Conservation (phyloP, 176 grass and related monocot genomes). For the Rhynchospora pubera region DNA sequence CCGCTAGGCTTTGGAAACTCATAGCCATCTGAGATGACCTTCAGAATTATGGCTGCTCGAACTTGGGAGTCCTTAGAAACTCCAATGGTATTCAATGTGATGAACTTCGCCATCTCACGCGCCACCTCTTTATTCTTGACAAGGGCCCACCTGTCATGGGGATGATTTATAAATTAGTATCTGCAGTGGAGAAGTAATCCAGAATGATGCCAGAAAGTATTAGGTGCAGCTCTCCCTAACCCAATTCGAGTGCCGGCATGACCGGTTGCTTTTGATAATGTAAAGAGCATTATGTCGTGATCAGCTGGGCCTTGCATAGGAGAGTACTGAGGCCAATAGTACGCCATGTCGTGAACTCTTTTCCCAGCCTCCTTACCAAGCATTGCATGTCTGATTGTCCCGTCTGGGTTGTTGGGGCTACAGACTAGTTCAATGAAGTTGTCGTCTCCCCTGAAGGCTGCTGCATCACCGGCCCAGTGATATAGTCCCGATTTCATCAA, state of each 20-base stretch:
- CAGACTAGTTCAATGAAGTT: slow-evolving; percentile 67
- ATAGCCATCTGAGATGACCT: not conserved
- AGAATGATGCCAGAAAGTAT: too few relatives aligned
- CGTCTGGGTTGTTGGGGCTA: too few relatives aligned
- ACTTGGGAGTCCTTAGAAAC: slow-evolving; percentile 79
- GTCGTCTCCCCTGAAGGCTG: slow-evolving; percentile 17
- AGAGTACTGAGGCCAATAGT: slow-evolving; percentile 21
- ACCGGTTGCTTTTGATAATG: slow-evolving; percentile 66
- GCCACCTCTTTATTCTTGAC: slow-evolving; percentile 61
- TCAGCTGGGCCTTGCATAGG: slow-evolving; percentile 37
- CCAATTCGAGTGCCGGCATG: slow-evolving; percentile 78
- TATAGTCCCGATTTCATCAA: slow-evolving; percentile 55
- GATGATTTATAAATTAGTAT: too few relatives aligned
- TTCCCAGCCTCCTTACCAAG: too few relatives aligned
- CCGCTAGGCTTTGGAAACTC: not conserved
- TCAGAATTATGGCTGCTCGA: slow-evolving; percentile 63
- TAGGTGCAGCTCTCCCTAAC: too few relatives aligned
- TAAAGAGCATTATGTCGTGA: slow-evolving; percentile 91
- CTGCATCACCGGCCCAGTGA: slow-evolving; percentile 64
- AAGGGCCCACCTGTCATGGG: slow-evolving; percentile 40
- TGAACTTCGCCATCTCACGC: slow-evolving; percentile 58
- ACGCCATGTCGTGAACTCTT: too few relatives aligned
- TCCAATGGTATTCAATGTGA: slow-evolving; percentile 77
- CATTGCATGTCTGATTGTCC: too few relatives aligned
- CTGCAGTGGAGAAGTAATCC: too few relatives aligned